A percentile compares a stretch with the other conserved stretches of the same genome.
Evolutionary conservation across 306 rosid genomes (phyloP).

Genomic region (Erythrophleum fordii): DNA sequence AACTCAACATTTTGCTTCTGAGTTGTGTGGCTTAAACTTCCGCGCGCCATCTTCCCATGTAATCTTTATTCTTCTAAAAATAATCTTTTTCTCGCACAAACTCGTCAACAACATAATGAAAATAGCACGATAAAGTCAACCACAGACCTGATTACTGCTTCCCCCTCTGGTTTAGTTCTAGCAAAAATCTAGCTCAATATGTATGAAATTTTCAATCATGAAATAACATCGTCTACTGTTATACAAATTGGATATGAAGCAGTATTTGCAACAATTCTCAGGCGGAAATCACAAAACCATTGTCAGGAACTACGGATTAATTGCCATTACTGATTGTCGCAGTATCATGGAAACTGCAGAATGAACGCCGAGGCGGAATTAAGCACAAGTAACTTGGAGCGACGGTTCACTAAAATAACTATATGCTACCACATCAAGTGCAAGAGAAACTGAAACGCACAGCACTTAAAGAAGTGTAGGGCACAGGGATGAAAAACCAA

Average conservation of each 20-base stretch:
- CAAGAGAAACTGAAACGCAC: neutral
- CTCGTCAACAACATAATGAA: neutral
- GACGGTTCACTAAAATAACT: neutral
- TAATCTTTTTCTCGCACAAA: neutral
- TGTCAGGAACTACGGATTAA: neutral
- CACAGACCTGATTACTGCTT: neutral
- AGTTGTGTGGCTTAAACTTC: neutral
- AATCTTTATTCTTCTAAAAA: neutral
- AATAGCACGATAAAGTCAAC: neutral
- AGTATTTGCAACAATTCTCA: constrained; percentile 8
- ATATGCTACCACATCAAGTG: neutral
- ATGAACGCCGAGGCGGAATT: neutral
- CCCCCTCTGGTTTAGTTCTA: neutral
- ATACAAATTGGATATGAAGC: neutral
- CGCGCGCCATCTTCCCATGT: neutral
- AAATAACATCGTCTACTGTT: neutral
- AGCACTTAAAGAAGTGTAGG: neutral
- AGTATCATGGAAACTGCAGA: neutral
- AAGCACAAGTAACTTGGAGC: neutral
- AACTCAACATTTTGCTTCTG: constrained; percentile 2
- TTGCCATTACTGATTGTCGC: neutral
- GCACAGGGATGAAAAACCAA: neutral
- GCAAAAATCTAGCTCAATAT: neutral
- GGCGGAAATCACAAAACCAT: neutral
- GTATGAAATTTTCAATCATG: neutral